Evolutionary conservation across 345 rosid genomes (phyloP), one percentile per base, ranked within the genome.

Genomic region (Eucalyptus urophylla): DNA sequence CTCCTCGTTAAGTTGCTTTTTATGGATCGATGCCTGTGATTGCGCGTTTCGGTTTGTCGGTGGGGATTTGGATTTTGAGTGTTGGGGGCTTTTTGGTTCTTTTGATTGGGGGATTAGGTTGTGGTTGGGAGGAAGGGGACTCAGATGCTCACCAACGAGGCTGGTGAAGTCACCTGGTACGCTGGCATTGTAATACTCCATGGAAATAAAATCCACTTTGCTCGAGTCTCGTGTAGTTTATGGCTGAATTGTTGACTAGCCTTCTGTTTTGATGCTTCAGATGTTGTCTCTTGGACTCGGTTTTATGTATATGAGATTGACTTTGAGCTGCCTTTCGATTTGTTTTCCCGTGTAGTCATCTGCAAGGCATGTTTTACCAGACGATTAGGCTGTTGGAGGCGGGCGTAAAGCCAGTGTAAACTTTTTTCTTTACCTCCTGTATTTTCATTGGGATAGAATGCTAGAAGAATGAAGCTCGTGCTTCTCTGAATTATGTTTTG

Each of bases 101-200:
- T 83, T 54, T 87, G 51, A 29, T 87, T 67, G 86, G 76, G 90
- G 91, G 65, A 58, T 25, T 92, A 97, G 99, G 95, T 96, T 92
- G 99, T 96, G n/a, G 96, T 97, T 29, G 99, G 99, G 44, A 94
- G 99, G 92, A 93, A 87, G 87, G 99, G 98, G 60, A 22, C 24
- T 54, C 27, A 8, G 60, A 54, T 22, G 60, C 25, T 53, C 62
- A 96, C 98, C 14, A 97, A 97, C 44, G 99, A 97, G 91, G 98
- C 99, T 80, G 98, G 99, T 58, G 99, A 97, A 93, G 97, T 97
- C 91, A 97, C 98, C 86, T 96, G 99, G 99, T 97, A 54, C 60
- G 50, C 44, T 7, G 8, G 33, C 65, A 58, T 58, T 0, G 51
- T n/a, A 4, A 56, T 31, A 29, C 44, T 86, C 43, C 21, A 13